Evolutionary conservation across 495 filamentous ascomycete species (phyloP).

Genomic region (Hypoxylon crocopeplum): DNA sequence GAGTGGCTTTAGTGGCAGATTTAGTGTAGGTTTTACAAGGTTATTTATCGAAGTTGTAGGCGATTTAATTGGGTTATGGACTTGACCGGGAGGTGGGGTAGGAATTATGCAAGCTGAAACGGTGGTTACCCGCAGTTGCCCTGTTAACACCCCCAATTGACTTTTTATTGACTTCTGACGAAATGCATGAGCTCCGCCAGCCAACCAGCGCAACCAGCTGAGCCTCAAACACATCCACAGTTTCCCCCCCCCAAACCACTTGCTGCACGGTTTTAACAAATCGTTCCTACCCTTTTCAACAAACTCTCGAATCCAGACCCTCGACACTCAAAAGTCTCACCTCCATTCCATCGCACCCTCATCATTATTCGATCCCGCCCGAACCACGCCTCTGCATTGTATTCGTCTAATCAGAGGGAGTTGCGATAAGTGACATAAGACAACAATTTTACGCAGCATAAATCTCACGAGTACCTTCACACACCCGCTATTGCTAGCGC

Average conservation of each 20-base stretch:
- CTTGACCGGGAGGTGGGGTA: too few species aligned
- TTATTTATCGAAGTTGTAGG: too few species aligned
- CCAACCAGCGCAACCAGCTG: slow-evolving; percentile 33
- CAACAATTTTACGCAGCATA: slow-evolving; percentile 20
- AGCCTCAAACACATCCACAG: slow-evolving; percentile 32
- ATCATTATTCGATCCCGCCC: slow-evolving; percentile 1
- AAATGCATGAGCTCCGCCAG: slow-evolving; percentile 36
- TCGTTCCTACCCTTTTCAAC: slow-evolving; percentile 11
- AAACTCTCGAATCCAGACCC: slow-evolving; percentile 23
- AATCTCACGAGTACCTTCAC: slow-evolving; percentile 5
- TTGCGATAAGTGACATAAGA: slow-evolving; percentile 14
- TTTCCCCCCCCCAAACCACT: not conserved
- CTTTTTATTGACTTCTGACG: slow-evolving; percentile 42
- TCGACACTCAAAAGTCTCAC: slow-evolving; percentile 35
- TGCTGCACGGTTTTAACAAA: slow-evolving; percentile 15
- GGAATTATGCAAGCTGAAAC: too few species aligned
- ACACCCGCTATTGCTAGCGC: slow-evolving; percentile 7
- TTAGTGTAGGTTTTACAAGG: not conserved
- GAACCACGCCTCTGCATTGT: slow-evolving; percentile 13
- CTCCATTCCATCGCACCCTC: slow-evolving; percentile 33
- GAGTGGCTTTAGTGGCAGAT: slow-evolving; percentile 2
- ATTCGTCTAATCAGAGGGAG: slow-evolving; percentile 14
- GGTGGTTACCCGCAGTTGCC: slow-evolving; percentile 28
- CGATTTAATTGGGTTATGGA: too few species aligned
- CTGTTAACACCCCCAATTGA: slow-evolving; percentile 33